Base-by-base conservation (phyloP, 257 asterid species). In the Primulina tabacum region DNA sequence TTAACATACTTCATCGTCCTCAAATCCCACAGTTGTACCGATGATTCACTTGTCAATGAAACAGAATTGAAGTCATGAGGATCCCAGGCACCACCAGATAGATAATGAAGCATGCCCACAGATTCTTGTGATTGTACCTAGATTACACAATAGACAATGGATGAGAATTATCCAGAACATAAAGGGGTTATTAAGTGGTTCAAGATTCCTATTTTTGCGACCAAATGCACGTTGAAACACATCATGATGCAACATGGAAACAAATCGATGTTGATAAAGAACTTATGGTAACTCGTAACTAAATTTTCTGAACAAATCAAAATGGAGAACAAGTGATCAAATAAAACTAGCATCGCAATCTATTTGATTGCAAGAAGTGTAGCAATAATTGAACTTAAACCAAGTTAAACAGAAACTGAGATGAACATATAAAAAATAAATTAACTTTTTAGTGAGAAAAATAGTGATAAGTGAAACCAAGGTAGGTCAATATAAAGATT, bases 81-180 rank as follows among this genome's bases (percentile, higher is more conserved):
- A 86, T 92, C 98, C 98, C 98, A 92, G 57, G 97, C 94, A 72
- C 98, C 97, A 24, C 98, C 90, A 71, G 93, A 88, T 86, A 92
- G 77, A 73, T 71, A 73, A 66, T 88, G 92, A 69, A 81, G 92
- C 85, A 86, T 75, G 69, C 97, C 96, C 50, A 91, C 92, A 55
- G 98, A 88, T 85, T 84, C 92, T 82, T 86, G 88, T 62, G 97
- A 80, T 77, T 84, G 98, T 76, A 92, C 97, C 98, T 92, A 84
- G 78, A 88, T 83, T 82, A 77, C 75, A 83, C 58, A 86, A 77
- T 81, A 84, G 80, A 72, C 73, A 70, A 85, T 79, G 83, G 85
- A 86, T 83, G 79, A 85, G 78, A 65, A 81, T 80, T 76, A 84
- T 79, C 80, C 70, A 75, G 74, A 71, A 76, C 66, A 75, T 73